These are phyloP conservation scores for Pythium aristosporum DNA, from an alignment of 352 stramenopile species.

Conservation along the genomic window DNA sequence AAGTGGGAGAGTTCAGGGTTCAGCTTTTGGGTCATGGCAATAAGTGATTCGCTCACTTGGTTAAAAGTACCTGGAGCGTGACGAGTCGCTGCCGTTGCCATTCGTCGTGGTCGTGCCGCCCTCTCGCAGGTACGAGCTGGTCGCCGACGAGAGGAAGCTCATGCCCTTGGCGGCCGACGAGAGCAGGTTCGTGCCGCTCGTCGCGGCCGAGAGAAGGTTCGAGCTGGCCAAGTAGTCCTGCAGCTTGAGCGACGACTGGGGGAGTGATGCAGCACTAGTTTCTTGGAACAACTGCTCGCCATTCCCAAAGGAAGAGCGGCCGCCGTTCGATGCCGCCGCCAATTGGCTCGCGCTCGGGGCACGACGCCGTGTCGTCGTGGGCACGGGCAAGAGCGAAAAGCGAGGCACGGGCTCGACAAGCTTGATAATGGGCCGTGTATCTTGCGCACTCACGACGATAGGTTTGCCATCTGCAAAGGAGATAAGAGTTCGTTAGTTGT, in stretches of 20 bases:
- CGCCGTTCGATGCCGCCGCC: constrained; percentile 4
- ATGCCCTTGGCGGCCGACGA: constrained; percentile 80
- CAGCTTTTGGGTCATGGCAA: no score
- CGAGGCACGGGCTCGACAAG: constrained; percentile 75
- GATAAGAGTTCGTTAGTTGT: constrained; percentile 1
- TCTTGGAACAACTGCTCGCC: constrained; percentile 29
- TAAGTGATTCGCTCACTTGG: no score
- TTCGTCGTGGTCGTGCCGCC: constrained; percentile 4
- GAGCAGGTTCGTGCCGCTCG: constrained; percentile 64
- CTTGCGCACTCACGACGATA: constrained; percentile 63
- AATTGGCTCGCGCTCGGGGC: constrained; percentile 36
- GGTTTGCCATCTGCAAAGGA: constrained; percentile 63
- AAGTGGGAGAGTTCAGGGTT: constrained; percentile 10
- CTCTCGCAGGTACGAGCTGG: constrained; percentile 58
- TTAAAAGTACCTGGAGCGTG: constrained; percentile 66
- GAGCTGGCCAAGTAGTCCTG: constrained; percentile 43
- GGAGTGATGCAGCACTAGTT: constrained; percentile 17
- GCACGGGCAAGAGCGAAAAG: constrained; percentile 79
- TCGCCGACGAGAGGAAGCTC: constrained; percentile 78
- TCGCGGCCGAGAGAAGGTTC: constrained; percentile 62
- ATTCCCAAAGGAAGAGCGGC: constrained; percentile 2
- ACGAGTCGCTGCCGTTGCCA: constrained; percentile 24
- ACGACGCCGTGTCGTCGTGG: constrained; percentile 50
- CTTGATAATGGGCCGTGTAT: constrained; percentile 62
- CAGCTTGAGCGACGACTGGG: constrained; percentile 35